Percentiles rank a stretch among this genome's conserved stretches.
Conservation (phyloP, 2,329 filamentous ascomycete species). For the Penicillium sp. region DNA sequence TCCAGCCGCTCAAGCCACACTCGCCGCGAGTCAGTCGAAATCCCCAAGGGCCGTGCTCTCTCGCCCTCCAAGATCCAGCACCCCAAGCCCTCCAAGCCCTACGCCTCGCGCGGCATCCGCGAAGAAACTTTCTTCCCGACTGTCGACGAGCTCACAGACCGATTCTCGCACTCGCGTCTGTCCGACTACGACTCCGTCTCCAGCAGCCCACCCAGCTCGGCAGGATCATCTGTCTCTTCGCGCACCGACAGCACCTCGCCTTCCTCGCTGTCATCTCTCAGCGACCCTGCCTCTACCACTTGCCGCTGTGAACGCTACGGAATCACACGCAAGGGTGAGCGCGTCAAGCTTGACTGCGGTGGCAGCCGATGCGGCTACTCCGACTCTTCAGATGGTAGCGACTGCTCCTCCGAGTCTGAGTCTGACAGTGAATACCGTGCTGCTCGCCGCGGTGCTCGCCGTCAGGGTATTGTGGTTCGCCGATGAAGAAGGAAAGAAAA, state of each 20-base stretch:
- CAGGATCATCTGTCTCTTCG: constrained; percentile 65
- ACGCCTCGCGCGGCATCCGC: constrained; percentile 83
- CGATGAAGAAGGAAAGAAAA: constrained; percentile 24
- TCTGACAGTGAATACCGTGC: constrained; percentile 37
- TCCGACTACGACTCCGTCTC: constrained; percentile 68
- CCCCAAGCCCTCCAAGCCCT: constrained; percentile 82
- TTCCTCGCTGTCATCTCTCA: constrained; percentile 68
- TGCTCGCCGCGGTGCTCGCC: constrained; percentile 31
- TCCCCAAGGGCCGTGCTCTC: constrained; percentile 83
- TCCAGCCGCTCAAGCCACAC: constrained; percentile 35
- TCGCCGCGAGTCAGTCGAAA: constrained; percentile 55
- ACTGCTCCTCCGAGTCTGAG: constrained; percentile 58
- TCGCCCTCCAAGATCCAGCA: constrained; percentile 86
- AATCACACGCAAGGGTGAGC: constrained; percentile 87
- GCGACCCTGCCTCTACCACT: constrained; percentile 53
- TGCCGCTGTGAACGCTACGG: constrained; percentile 97
- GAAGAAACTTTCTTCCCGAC: constrained; percentile 68
- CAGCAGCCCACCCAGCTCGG: constrained; percentile 69
- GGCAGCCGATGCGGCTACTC: constrained; percentile 78
- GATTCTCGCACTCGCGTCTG: constrained; percentile 68
- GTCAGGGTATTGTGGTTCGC: constrained; percentile 38
- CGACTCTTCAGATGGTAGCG: constrained; percentile 61
- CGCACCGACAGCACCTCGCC: constrained; percentile 61
- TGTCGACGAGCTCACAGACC: constrained; percentile 74
- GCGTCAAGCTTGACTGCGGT: constrained; percentile 94